A percentile compares a stretch with the other conserved stretches of the same genome.
These are phyloP conservation scores for Wickerhamomyces bisporus DNA, from an alignment of 805 yeast genomes.

Conservation along the genomic window DNA sequence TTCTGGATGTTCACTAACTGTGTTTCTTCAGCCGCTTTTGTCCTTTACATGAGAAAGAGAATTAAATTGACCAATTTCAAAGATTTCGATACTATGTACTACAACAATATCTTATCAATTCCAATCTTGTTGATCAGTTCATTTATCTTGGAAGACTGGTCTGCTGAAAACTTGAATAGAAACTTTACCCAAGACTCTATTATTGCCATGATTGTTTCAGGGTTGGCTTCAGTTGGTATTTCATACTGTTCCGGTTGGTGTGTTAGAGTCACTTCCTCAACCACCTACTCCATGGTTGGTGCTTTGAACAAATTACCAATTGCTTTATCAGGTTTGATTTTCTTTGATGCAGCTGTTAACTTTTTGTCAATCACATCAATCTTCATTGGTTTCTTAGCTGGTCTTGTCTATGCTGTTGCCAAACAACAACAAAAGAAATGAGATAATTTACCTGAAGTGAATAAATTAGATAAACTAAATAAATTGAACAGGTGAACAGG, in stretches of 20 bases:
- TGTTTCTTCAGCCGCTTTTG: constrained; percentile 89
- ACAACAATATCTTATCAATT: constrained; percentile 90
- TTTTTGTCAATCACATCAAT: constrained; percentile 89
- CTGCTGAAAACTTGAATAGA: constrained; percentile 60
- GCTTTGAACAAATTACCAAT: constrained; percentile 97
- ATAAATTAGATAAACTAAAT: no score
- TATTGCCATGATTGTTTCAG: constrained; percentile 82
- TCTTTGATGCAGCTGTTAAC: constrained; percentile 93
- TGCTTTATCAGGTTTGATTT: constrained; percentile 89
- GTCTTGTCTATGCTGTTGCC: constrained; percentile 92
- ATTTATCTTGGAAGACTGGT: constrained; percentile 88
- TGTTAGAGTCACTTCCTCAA: constrained; percentile 97
- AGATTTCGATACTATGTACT: constrained; percentile 97
- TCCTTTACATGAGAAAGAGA: constrained; percentile 94
- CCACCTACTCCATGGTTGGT: constrained; percentile 99
- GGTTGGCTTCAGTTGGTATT: constrained; percentile 92
- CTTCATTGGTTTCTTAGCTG: constrained; percentile 90
- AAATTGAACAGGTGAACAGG: no score
- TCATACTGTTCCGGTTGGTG: constrained; percentile 99
- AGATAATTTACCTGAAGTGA: neutral
- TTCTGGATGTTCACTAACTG: constrained; percentile 97
- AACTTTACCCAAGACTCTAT: constrained; percentile 77
- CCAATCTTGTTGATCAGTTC: constrained; percentile 82
- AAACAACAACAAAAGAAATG: constrained; percentile 72
- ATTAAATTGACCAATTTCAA: constrained; percentile 94